phyloP scores from a whole-genome alignment of 495 filamentous ascomycete species.

The Astrocystis sublimbata region DNA sequence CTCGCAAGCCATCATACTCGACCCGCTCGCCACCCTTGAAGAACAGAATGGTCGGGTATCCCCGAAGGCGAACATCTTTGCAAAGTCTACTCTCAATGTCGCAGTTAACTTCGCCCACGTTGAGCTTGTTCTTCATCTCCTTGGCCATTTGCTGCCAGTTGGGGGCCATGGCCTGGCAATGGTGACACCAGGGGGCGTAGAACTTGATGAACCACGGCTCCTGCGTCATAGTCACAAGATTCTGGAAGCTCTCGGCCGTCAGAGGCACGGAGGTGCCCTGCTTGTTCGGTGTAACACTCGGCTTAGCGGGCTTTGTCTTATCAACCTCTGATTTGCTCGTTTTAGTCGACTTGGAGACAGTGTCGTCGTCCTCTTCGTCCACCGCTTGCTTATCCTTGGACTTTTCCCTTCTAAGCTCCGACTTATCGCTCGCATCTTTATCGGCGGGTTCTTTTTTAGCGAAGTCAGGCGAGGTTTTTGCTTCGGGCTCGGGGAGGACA shows the following conservation, averaged over 20 bases:
- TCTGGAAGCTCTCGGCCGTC: slow-evolving; percentile 83
- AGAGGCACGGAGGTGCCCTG: slow-evolving; percentile 72
- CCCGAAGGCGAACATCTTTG: slow-evolving; percentile 76
- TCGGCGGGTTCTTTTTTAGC: no score
- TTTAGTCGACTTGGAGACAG: slow-evolving; percentile 26
- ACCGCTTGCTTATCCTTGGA: slow-evolving; percentile 17
- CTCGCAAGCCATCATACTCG: slow-evolving; percentile 90
- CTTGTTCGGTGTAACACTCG: slow-evolving; percentile 64
- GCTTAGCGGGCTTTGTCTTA: slow-evolving; percentile 42
- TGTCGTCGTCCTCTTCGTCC: slow-evolving; percentile 2
- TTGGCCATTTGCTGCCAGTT: slow-evolving; percentile 88
- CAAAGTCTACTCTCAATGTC: slow-evolving; percentile 80
- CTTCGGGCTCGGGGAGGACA: slow-evolving; percentile 43
- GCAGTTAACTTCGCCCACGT: slow-evolving; percentile 96
- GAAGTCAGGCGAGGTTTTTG: slow-evolving; percentile 20
- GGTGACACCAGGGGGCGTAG: slow-evolving; percentile 94
- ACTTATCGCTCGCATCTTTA: slow-evolving; percentile 12
- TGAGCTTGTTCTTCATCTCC: slow-evolving; percentile 82
- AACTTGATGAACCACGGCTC: slow-evolving; percentile 99
- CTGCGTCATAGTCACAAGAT: slow-evolving; percentile 77
- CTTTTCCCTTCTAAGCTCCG: slow-evolving; percentile 25
- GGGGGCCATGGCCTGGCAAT: slow-evolving; percentile 89
- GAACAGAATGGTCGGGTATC: slow-evolving; percentile 88
- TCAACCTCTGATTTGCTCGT: slow-evolving; percentile 29
- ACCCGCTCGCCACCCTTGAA: slow-evolving; percentile 90